Base-by-base conservation (phyloP, 164 flowering plant genomes). In the Kalanchoe fedtschenkoi region DNA sequence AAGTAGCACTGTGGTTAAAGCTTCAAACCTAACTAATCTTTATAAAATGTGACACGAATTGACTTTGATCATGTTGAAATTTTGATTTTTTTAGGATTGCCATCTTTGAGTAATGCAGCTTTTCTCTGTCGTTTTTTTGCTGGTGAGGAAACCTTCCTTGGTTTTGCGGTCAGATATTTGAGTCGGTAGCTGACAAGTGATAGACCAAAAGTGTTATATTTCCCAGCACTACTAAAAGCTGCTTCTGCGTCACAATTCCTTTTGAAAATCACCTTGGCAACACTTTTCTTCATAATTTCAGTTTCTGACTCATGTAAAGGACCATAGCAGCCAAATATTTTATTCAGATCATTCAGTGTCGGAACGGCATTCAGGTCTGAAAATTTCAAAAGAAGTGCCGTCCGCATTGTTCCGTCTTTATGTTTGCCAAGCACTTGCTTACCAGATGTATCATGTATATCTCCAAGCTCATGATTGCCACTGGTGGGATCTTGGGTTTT, bases 221-320 rank as follows among this genome's bases (percentile, higher is more conserved):
- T 88, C 34, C 90, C 91, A 17, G 98, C 78, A 73, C 95, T 93
- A 70, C 91, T 87, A 70, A 85, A 89, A 57, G 98, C 98, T 32
- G 72, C 70, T 76, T 89, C 96, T 62, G 98, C 96, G 75, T 91
- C 91, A 26, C 69, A 56, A 14, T 71, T 71, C 53, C 71, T 82
- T 71, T 72, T 70, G 74, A 91, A 91, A 21, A 91, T 80, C 59
- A 89, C 96, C 65, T 75, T 83, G 17, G 89, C 96, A 39, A 85
- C 76, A 28, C 38, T 81, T 39, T 74, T 76, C 63, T 89, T 77
- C 67, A 80, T 54, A 38, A 90, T 75, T 73, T 83, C 79, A 26
- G 96, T 86, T 68, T 79, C 79, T 9, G 85, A 80, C 68, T 80
- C 91, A 29, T 68, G 65, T 71, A 91, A 54, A 46, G 88, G 70